Evolutionary conservation across 208 protist genomes (phyloP).

Genomic region (Entamoeba invadens): DNA sequence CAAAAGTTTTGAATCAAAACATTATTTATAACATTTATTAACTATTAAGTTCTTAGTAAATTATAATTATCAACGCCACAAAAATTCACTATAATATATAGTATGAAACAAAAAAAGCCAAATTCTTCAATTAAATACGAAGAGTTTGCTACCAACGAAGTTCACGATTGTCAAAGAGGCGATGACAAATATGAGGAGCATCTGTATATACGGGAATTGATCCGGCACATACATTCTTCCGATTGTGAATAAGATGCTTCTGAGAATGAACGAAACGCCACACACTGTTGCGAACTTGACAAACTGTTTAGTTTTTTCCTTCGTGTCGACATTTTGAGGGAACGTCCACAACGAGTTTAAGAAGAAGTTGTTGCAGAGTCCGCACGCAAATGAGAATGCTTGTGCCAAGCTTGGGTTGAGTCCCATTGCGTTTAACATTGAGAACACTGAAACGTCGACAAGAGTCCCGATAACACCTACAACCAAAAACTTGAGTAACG

Average conservation of each 20-base stretch:
- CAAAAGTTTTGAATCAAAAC: too few relatives aligned
- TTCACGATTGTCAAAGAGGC: neutral
- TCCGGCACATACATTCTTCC: neutral
- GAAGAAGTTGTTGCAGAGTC: neutral
- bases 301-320: neutral
- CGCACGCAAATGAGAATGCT: neutral
- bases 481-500: neutral
- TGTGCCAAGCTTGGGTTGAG: neutral
- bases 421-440: neutral
- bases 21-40: too few relatives aligned
- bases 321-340: neutral
- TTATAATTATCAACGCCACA: too few relatives aligned
- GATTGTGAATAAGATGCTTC: neutral
- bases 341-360: neutral
- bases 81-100: too few relatives aligned
- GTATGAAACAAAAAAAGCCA: too few relatives aligned
- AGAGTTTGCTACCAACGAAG: neutral
- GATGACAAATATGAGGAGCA: neutral
- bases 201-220: neutral
- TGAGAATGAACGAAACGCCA: neutral
- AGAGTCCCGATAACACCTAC: neutral
- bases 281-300: neutral
- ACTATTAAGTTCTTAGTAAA: too few relatives aligned
- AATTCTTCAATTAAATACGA: neutral
- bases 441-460: neutral